phyloP scores from a whole-genome alignment of 768 basidiomycete species.

The Leccinellum albellum region DNA sequence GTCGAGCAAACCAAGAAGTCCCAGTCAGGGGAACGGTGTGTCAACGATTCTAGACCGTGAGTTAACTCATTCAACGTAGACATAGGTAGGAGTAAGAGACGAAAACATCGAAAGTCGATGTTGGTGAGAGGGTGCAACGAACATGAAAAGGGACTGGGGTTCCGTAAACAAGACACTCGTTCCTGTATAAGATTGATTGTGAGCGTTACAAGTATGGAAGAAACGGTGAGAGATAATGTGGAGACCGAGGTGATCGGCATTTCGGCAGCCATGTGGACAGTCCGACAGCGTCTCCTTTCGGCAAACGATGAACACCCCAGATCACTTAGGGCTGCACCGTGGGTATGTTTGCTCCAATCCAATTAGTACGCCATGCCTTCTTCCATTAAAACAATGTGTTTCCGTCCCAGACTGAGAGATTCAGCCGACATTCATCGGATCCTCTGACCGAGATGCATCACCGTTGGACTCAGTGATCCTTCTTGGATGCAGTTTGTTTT shows the following conservation, averaged over 20 bases:
- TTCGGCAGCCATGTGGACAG: conserved; percentile 24
- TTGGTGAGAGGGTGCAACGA: conserved; percentile 12
- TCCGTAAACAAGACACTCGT: conserved; percentile 31
- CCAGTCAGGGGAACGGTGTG: conserved; percentile 28
- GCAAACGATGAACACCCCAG: conserved; percentile 24
- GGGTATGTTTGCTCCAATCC: conserved; percentile 24
- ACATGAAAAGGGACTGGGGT: conserved; percentile 21
- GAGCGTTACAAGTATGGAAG: conserved; percentile 24
- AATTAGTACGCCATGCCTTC: conserved; percentile 2
- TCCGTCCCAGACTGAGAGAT: conserved; percentile 8
- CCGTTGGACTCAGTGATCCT: conserved; percentile 17
- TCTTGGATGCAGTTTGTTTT: conserved; percentile 26
- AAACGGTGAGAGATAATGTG: conserved; percentile 32
- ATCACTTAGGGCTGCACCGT: conserved; percentile 24
- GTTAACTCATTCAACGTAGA: conserved; percentile 26
- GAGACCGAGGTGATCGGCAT: conserved; percentile 32
- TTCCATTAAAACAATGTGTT: conserved; percentile 25
- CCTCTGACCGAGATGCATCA: conserved; percentile 20
- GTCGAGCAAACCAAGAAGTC: conserved; percentile 27
- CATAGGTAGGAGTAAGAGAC: conserved; percentile 16
- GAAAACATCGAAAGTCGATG: conserved; percentile 13
- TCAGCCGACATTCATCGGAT: conserved; percentile 32
- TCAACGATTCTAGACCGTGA: conserved; percentile 21
- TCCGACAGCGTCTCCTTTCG: background rate
- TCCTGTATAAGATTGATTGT: conserved; percentile 32